These are phyloP conservation scores for Pseudonitzschia delicatissima DNA, from an alignment of 108 stramenopile genomes.

Conservation along the genomic window DNA sequence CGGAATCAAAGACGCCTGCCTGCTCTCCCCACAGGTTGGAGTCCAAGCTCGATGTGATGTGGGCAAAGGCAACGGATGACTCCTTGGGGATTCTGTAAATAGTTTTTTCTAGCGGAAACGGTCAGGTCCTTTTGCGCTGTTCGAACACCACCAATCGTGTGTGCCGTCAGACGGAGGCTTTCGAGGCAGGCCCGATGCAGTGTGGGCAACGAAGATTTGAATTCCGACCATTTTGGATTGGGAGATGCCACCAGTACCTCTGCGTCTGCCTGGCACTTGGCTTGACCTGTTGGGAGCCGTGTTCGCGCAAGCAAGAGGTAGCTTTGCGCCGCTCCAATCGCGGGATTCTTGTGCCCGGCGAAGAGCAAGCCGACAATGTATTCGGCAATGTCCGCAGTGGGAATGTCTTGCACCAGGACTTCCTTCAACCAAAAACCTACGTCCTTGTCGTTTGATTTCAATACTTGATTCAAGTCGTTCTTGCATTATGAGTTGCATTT, in stretches of 20 bases:
- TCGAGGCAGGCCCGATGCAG: constrained; percentile 36
- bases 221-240: background rate
- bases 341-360: constrained; percentile 66
- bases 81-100: constrained; percentile 32
- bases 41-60: constrained; percentile 30
- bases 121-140: constrained; percentile 13
- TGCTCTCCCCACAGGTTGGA: constrained; percentile 22
- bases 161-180: constrained; percentile 49
- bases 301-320: constrained; percentile 30
- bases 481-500: constrained; percentile 27
- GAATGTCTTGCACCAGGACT: background rate
- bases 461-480: constrained; percentile 12
- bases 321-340: constrained; percentile 54
- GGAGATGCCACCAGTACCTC: background rate
- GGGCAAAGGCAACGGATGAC: constrained; percentile 39
- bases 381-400: constrained; percentile 28
- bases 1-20: background rate
- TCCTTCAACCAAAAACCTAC: constrained; percentile 37
- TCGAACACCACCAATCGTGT: constrained; percentile 53
- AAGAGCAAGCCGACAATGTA: constrained; percentile 52
- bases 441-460: background rate
- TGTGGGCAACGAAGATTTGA: background rate
- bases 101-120: constrained; percentile 3
- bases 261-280: constrained; percentile 2
- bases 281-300: background rate